These are phyloP conservation scores for Picea abies DNA, from an alignment of 83 land plant genomes.

Conservation along the genomic window DNA sequence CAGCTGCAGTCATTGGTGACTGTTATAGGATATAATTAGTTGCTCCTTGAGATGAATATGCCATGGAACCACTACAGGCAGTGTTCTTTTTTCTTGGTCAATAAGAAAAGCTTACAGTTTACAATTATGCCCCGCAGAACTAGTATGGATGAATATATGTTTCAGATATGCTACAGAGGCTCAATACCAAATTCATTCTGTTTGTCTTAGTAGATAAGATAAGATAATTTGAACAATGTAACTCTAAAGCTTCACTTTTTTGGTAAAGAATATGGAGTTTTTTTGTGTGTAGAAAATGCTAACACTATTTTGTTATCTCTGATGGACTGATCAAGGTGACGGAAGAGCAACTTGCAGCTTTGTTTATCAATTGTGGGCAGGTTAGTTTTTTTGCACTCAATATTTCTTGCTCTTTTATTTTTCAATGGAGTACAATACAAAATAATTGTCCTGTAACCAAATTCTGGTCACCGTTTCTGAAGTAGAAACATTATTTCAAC, in stretches of 20 bases:
- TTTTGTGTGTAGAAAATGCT: neutral
- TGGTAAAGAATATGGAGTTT: slow-evolving; percentile 16
- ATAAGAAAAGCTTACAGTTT: no score
- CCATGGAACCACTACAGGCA: no score
- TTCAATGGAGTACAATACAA: neutral
- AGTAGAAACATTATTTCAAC: neutral
- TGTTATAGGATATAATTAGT: no score
- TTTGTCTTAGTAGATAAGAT: no score
- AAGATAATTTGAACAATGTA: no score
- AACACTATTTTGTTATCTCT: neutral
- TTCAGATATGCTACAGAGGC: no score
- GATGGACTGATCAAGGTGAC: slow-evolving; percentile 62
- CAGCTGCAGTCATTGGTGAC: no score
- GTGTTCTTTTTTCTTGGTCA: no score
- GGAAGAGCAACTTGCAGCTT: slow-evolving; percentile 91
- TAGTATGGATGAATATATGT: no score
- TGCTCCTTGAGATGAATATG: no score
- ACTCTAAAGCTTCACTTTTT: neutral
- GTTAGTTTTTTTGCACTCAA: slow-evolving; percentile 28
- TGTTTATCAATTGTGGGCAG: slow-evolving; percentile 92
- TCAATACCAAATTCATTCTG: no score
- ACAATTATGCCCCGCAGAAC: no score
- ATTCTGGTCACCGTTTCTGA: neutral
- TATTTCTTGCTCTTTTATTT: neutral
- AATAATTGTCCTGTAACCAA: neutral